phyloP scores from a whole-genome alignment of 768 basidiomycete genomes.

The Brasilioporus rufonigricans region DNA sequence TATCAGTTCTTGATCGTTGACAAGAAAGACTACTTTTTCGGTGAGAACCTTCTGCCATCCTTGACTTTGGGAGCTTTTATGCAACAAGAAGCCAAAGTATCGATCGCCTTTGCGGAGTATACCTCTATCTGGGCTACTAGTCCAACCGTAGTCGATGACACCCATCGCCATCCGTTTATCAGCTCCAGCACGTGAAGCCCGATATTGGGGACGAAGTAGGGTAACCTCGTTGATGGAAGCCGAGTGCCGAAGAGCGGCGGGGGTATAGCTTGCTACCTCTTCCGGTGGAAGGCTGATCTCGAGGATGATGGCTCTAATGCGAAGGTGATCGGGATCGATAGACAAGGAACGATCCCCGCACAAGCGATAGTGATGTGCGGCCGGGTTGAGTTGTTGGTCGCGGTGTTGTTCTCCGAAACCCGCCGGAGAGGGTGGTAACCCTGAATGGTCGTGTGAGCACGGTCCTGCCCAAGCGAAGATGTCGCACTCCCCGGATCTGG shows the following conservation, averaged over 20 bases:
- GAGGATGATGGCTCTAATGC: slow-evolving; percentile 11
- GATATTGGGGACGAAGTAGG: not conserved
- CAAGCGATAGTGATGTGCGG: slow-evolving; percentile 16
- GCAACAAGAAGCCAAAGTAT: slow-evolving; percentile 22
- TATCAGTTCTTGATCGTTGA: slow-evolving; percentile 3
- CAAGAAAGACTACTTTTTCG: slow-evolving; percentile 18
- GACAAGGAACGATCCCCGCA: slow-evolving; percentile 21
- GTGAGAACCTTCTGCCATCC: slow-evolving; percentile 14
- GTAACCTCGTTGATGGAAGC: slow-evolving; percentile 7
- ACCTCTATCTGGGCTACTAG: slow-evolving; percentile 9
- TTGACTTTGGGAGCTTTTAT: not conserved
- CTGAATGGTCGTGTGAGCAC: slow-evolving; percentile 3
- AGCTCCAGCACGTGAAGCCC: not conserved
- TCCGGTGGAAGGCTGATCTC: not conserved
- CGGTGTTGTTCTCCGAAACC: slow-evolving; percentile 8
- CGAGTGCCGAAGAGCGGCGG: not conserved
- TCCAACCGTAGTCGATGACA: slow-evolving; percentile 22
- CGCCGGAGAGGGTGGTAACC: slow-evolving; percentile 12
- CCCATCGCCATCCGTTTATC: slow-evolving; percentile 15
- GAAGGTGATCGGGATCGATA: slow-evolving; percentile 1
- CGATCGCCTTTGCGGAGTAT: not conserved
- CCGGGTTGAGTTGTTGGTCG: slow-evolving; percentile 2
- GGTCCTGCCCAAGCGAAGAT: slow-evolving; percentile 24
- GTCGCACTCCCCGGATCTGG: slow-evolving; percentile 18
- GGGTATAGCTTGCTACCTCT: not conserved